Evolutionary conservation across 805 yeast species (phyloP).

Genomic region (Yamadazyma scolyti): DNA sequence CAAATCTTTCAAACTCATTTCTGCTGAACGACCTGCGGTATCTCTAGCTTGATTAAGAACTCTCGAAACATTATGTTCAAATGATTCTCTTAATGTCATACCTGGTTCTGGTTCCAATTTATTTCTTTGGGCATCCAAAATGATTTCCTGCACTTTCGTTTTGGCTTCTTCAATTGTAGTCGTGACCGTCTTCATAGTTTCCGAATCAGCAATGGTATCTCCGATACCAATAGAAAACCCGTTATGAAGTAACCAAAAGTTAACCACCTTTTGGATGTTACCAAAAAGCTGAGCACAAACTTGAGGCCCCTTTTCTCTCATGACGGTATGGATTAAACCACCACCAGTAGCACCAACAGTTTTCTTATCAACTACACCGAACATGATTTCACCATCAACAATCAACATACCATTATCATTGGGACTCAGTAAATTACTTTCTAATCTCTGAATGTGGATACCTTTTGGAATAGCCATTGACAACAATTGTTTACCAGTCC

Average conservation of each 20-base stretch:
- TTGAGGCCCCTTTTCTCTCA: conserved; percentile 95
- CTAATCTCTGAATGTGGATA: conserved; percentile 89
- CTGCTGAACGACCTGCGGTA: conserved; percentile 98
- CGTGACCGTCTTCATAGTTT: conserved; percentile 90
- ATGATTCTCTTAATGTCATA: conserved; percentile 98
- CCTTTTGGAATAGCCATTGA: conserved; percentile 95
- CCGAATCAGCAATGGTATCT: conserved; percentile 98
- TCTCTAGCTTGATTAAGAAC: conserved; percentile 97
- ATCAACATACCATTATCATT: conserved; percentile 95
- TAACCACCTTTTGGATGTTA: conserved; percentile 90
- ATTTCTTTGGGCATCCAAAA: conserved; percentile 87
- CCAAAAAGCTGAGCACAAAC: conserved; percentile 89
- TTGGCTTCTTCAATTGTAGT: conserved; percentile 92
- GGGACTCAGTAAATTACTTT: conserved; percentile 78
- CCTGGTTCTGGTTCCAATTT: conserved; percentile 94
- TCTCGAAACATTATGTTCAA: conserved; percentile 95
- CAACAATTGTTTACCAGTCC: conserved; percentile 96
- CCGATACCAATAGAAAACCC: conserved; percentile 99
- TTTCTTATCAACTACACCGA: conserved; percentile 97
- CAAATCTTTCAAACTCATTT: conserved; percentile 87
- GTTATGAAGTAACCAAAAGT: conserved; percentile 92
- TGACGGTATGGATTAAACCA: conserved; percentile 94
- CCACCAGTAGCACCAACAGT: conserved; percentile 99
- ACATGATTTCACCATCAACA: conserved; percentile 92
- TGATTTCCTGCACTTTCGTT: conserved; percentile 89